Conservation (phyloP, 805 yeast genomes). For the Metschnikowia amazonensis region DNA sequence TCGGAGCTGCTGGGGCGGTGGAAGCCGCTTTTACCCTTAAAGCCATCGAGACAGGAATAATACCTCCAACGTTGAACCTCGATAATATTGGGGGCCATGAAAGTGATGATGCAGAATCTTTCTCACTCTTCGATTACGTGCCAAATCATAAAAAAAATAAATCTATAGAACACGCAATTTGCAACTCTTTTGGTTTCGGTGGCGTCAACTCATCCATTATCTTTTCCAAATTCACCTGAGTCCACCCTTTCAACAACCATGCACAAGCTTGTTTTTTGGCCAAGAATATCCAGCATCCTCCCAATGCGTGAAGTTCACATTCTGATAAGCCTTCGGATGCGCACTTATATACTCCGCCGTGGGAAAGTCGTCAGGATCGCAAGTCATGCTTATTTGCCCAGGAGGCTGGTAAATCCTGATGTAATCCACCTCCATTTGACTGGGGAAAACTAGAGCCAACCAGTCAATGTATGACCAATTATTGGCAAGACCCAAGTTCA, state of each 20-base stretch:
- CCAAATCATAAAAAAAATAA: constrained; percentile 41
- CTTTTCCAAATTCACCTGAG: constrained; percentile 25
- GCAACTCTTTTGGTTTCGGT: constrained; percentile 96
- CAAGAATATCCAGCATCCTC: constrained; percentile 40
- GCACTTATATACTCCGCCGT: constrained; percentile 33
- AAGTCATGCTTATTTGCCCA: constrained; percentile 26
- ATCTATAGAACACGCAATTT: constrained; percentile 55
- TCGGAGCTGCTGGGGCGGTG: constrained; percentile 96
- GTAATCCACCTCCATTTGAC: constrained; percentile 35
- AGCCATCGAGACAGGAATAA: constrained; percentile 50
- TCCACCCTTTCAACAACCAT: constrained; percentile 10
- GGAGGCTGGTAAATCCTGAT: constrained; percentile 40
- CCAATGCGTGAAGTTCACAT: constrained; percentile 37
- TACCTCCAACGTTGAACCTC: constrained; percentile 84
- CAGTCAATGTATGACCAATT: constrained; percentile 41
- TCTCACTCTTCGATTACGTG: constrained; percentile 55
- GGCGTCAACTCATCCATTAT: constrained; percentile 85
- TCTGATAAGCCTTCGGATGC: constrained; percentile 32
- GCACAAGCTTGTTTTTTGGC: constrained; percentile 50
- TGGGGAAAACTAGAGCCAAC: constrained; percentile 33
- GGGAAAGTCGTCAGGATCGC: constrained; percentile 38
- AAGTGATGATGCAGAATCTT: constrained; percentile 40
- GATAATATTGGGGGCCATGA: constrained; percentile 47
- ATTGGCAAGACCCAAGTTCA: constrained; percentile 40
- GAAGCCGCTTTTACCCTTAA: constrained; percentile 79